Percentiles rank a stretch among this genome's conserved stretches.
These are phyloP conservation scores for Penicillium sp. DNA, from an alignment of 2,329 filamentous ascomycete species.

Conservation along the genomic window DNA sequence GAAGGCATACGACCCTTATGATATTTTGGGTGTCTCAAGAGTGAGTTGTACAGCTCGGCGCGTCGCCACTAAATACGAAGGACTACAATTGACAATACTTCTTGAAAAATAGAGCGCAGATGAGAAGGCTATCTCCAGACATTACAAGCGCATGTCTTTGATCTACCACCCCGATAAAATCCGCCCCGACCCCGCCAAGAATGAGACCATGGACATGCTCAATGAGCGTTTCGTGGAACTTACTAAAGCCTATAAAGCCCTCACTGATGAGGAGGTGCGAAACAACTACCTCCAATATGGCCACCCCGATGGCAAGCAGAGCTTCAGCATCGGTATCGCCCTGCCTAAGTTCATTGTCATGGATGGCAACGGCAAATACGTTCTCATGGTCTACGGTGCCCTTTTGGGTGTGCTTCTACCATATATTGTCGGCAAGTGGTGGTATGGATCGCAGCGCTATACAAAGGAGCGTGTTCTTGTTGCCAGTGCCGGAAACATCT, in stretches of 20 bases:
- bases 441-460: conserved; percentile 91
- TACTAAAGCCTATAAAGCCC: conserved; percentile 95
- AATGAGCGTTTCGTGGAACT: conserved; percentile 91
- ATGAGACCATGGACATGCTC: conserved; percentile 80
- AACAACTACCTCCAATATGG: conserved; percentile 97
- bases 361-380: conserved; percentile 93
- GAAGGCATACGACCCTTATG: conserved; percentile 95
- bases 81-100: background rate
- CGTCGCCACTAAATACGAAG: background rate
- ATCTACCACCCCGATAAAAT: conserved; percentile 93
- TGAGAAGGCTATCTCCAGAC: conserved; percentile 88
- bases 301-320: conserved; percentile 96
- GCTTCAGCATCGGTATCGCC: conserved; percentile 95
- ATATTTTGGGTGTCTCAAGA: conserved; percentile 83
- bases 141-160: conserved; percentile 82
- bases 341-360: conserved; percentile 89
- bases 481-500: conserved; percentile 90
- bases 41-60: conserved; percentile 47
- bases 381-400: conserved; percentile 82
- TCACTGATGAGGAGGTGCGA: conserved; percentile 94
- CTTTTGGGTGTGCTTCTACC: conserved; percentile 87
- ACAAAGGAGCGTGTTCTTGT: conserved; percentile 93
- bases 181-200: conserved; percentile 76
- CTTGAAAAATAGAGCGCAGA: conserved; percentile 61
- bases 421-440: conserved; percentile 94